Evolutionary conservation across 202 grass and related monocot species (phyloP).

Genomic region (Alloteropsis angusta): DNA sequence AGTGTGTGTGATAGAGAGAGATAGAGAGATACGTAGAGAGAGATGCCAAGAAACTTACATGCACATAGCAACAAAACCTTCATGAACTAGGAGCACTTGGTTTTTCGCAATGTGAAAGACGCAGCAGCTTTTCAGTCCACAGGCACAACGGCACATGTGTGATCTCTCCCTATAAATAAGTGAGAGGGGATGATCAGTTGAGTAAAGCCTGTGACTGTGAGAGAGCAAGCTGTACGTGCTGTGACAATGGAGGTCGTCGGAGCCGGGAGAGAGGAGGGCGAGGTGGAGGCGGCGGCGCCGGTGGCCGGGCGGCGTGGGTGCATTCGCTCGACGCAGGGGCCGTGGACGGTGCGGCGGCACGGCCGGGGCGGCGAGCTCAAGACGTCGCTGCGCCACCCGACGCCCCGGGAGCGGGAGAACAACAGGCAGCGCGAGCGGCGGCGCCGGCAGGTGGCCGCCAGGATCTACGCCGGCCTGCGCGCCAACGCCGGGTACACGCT

Average conservation of each 20-base stretch:
- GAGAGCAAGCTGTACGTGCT: background rate
- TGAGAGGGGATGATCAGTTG: background rate
- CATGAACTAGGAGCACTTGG: slow-evolving; percentile 31
- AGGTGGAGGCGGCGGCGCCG: background rate
- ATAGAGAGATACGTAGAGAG: background rate
- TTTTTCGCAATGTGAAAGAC: slow-evolving; percentile 16
- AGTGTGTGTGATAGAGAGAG: background rate
- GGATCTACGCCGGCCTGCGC: slow-evolving; percentile 78
- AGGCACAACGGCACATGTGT: background rate
- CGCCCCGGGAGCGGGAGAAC: slow-evolving; percentile 73
- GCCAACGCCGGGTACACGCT: slow-evolving; percentile 57
- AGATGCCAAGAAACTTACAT: slow-evolving; percentile 35
- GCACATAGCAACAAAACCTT: slow-evolving; percentile 23
- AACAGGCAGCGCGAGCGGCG: slow-evolving; percentile 69
- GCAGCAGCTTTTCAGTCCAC: background rate
- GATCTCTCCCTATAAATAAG: slow-evolving; percentile 26
- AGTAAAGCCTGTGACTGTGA: background rate
- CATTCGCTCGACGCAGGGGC: slow-evolving; percentile 59
- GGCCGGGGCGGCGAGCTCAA: slow-evolving; percentile 42
- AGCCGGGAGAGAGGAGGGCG: slow-evolving; percentile 28
- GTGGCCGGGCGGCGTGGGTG: slow-evolving; percentile 38
- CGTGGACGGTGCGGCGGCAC: slow-evolving; percentile 63
- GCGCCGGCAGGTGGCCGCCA: slow-evolving; percentile 51
- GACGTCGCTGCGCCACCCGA: slow-evolving; percentile 58
- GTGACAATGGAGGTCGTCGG: slow-evolving; percentile 15